Evolutionary conservation across 1,139 yeast genomes (phyloP), one percentile per base, ranked within the genome.

Genomic region (Yamadazyma sp.): DNA sequence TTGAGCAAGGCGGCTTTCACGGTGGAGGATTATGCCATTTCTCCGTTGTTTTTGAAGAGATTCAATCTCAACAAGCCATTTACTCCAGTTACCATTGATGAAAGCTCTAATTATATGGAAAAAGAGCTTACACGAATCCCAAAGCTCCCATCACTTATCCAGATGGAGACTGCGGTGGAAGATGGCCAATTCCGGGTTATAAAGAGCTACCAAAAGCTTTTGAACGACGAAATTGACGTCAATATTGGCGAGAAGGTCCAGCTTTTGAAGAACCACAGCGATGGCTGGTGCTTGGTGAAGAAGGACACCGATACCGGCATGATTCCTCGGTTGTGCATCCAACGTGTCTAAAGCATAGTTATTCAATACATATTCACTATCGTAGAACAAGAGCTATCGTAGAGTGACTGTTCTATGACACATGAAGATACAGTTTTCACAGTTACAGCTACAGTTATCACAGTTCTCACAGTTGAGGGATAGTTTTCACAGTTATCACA

Each of bases 241-340:
- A 40, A 46, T 2, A 42, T 56, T 5, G 73, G 73, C 1, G 71
- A 70, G 29, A 44, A 52, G 22, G 68, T 65, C 3, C 35, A 44
- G 5, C 40, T 67, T 1, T 37, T 58, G 15, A 54, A 56, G 24
- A 52, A 50, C n/a, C 65, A 60, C 43, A 47, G 61, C 10, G 75
- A 69, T 40, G 73, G 71, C 2, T 70, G 76, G 76, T 66, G 72
- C 42, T 52, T 54, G 21, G 61, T 67, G 9, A 52, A 36, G 30
- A 10, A 31, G 42, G 32, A 22, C 48, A 49, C 20, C 39, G 41
- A 14, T 29, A 39, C 48, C 16, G 75, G 76, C 1, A 57, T 68
- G 51, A 64, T 65, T 2, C 75, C 75, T 0, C 52, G 51, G 32
- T 46, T 57, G 36, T 68, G 73, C 43, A 47, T 68, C 23, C 33